These are phyloP conservation scores for Fragilaria radians DNA, from an alignment of 108 stramenopile genomes.

Conservation along the genomic window DNA sequence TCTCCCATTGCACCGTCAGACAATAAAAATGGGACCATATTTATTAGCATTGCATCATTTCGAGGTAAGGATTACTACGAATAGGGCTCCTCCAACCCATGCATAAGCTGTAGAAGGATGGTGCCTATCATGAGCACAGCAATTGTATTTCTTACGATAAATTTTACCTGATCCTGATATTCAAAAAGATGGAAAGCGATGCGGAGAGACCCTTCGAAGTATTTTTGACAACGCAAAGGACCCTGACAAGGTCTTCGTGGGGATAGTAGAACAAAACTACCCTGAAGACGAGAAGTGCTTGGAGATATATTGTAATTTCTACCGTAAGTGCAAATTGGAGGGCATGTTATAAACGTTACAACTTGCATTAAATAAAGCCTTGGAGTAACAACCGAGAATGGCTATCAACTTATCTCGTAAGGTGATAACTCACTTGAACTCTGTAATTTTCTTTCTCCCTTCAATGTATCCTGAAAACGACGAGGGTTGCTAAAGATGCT, in stretches of 20 bases:
- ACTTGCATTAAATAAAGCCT: too few relatives aligned
- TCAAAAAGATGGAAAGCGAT: conserved; percentile 63
- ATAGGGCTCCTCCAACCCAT: background rate
- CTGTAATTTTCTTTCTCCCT: too few relatives aligned
- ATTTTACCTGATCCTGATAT: too few relatives aligned
- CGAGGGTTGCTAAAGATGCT: conserved; percentile 6
- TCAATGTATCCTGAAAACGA: too few relatives aligned
- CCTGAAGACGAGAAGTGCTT: conserved; percentile 32
- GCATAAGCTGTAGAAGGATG: background rate
- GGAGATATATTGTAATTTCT: conserved; percentile 33
- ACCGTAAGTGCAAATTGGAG: conserved; percentile 15
- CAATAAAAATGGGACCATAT: conserved; percentile 48
- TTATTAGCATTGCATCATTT: conserved; percentile 71
- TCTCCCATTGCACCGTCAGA: conserved; percentile 21
- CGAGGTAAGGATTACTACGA: conserved; percentile 33
- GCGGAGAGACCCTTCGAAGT: conserved; percentile 55
- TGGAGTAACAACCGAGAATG: too few relatives aligned
- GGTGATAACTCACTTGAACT: too few relatives aligned
- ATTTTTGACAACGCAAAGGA: conserved; percentile 61
- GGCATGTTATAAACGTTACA: too few relatives aligned
- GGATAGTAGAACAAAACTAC: conserved; percentile 79
- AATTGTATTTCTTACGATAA: conserved; percentile 3
- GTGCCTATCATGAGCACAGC: background rate
- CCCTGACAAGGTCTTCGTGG: conserved; percentile 68
- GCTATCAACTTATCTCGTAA: too few relatives aligned